Conservation (phyloP, 768 basidiomycete species). For the Leucocoprinus birnbaumii region DNA sequence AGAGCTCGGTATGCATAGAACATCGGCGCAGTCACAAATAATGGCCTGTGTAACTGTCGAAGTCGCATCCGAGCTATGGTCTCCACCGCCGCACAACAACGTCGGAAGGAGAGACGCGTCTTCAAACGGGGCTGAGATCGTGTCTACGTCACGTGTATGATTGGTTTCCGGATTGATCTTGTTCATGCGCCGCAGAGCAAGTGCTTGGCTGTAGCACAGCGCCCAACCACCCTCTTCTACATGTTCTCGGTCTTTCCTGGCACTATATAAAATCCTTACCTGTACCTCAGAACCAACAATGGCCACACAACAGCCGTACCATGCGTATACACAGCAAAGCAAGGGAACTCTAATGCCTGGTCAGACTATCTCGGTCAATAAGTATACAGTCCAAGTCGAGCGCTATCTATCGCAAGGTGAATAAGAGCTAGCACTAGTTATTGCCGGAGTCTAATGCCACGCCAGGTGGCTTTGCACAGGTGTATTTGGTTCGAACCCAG, state of each 20-base stretch:
- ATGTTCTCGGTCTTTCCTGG: slow-evolving; percentile 18
- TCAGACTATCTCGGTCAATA: slow-evolving; percentile 87
- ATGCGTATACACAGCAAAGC: slow-evolving; percentile 45
- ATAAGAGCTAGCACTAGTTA: slow-evolving; percentile 15
- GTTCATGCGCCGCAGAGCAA: slow-evolving; percentile 13
- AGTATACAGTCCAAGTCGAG: slow-evolving; percentile 88
- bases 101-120: neutral
- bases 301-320: slow-evolving; percentile 50
- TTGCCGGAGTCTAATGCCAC: slow-evolving; percentile 15
- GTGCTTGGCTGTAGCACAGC: slow-evolving; percentile 12
- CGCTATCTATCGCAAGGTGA: slow-evolving; percentile 93
- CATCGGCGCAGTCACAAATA: no score
- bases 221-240: slow-evolving; percentile 12
- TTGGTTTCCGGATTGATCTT: slow-evolving; percentile 11
- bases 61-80: no score
- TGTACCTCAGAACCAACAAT: slow-evolving; percentile 26
- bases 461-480: slow-evolving; percentile 95
- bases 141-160: slow-evolving; percentile 5
- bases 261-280: slow-evolving; percentile 6
- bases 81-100: neutral
- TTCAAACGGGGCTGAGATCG: neutral
- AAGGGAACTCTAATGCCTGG: slow-evolving; percentile 78
- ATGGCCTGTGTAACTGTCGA: no score
- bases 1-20: no score
- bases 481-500: slow-evolving; percentile 89